Conservation (phyloP, 2,329 filamentous ascomycete genomes). For the Lasiodiplodia hormozganensis region DNA sequence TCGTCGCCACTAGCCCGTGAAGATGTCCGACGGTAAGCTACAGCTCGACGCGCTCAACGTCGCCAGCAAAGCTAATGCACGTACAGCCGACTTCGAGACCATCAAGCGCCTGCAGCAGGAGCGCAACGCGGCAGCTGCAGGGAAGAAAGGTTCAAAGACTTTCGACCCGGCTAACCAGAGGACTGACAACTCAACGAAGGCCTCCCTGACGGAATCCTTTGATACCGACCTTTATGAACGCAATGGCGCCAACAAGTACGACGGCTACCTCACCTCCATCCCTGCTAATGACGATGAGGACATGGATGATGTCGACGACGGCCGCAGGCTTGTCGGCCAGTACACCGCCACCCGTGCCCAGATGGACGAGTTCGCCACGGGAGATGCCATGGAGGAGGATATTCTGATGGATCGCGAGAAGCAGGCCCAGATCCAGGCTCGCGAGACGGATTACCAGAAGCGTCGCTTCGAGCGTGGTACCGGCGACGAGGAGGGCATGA, state of each 20-base stretch:
- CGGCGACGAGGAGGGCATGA: constrained; percentile 79
- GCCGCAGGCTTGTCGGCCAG: constrained; percentile 85
- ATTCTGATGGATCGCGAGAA: constrained; percentile 85
- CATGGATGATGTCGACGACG: constrained; percentile 74
- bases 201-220: constrained; percentile 86
- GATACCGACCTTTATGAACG: constrained; percentile 88
- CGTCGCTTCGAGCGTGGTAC: constrained; percentile 83
- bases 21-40: constrained; percentile 45
- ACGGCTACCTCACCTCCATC: constrained; percentile 90
- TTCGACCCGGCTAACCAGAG: constrained; percentile 82
- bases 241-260: constrained; percentile 78
- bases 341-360: constrained; percentile 93
- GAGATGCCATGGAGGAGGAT: constrained; percentile 92
- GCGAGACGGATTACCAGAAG: constrained; percentile 98
- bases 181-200: constrained; percentile 84
- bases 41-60: constrained; percentile 19
- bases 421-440: constrained; percentile 86
- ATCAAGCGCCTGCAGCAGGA: constrained; percentile 90
- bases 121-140: constrained; percentile 81
- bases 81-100: constrained; percentile 78
- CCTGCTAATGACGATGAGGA: constrained; percentile 80
- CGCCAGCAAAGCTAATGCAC: constrained; percentile 28
- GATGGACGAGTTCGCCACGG: constrained; percentile 91
- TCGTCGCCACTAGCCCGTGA: constrained; percentile 21
- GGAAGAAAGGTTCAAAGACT: constrained; percentile 81